phyloP scores from a whole-genome alignment of 768 basidiomycete species.

The Zangia roseola region DNA sequence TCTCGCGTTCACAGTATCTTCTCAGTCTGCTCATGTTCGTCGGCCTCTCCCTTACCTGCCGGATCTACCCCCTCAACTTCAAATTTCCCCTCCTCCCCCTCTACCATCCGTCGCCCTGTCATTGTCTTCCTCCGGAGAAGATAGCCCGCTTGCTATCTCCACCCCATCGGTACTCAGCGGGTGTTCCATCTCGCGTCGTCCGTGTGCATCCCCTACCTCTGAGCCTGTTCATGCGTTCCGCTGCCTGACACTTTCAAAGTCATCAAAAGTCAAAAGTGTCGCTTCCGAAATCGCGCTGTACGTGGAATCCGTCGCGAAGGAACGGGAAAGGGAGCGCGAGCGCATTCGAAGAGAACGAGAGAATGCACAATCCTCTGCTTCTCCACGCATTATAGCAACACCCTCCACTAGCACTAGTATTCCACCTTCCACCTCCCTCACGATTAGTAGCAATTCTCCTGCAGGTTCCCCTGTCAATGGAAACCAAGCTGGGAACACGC shows the following conservation, averaged over 20 bases:
- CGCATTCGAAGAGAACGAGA: constrained; percentile 68
- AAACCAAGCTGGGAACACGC: constrained; percentile 17
- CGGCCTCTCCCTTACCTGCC: constrained; percentile 55
- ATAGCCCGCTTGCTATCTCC: not conserved
- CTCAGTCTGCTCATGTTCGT: constrained; percentile 37
- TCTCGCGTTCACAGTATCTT: constrained; percentile 40
- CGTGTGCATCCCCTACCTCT: constrained; percentile 35
- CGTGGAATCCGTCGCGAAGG: constrained; percentile 72
- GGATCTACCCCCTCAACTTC: constrained; percentile 61
- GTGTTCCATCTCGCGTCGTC: constrained; percentile 33
- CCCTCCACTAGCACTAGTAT: constrained; percentile 18
- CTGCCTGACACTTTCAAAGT: constrained; percentile 50
- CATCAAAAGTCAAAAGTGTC: constrained; percentile 49
- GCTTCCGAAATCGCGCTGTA: constrained; percentile 65
- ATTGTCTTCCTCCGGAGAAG: constrained; percentile 19
- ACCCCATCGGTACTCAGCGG: constrained; percentile 12
- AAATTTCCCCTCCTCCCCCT: constrained; percentile 45
- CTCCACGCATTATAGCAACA: constrained; percentile 24
- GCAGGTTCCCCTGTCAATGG: constrained; percentile 12
- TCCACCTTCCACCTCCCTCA: constrained; percentile 9
- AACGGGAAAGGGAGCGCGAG: constrained; percentile 77
- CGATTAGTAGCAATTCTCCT: constrained; percentile 16
- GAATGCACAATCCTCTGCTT: constrained; percentile 33
- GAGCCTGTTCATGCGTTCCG: constrained; percentile 46
- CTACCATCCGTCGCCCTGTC: constrained; percentile 32